Evolutionary conservation across 176 grass and related monocot genomes (phyloP), one percentile per base, ranked within the genome.

Genomic region (Carex cristatella): DNA sequence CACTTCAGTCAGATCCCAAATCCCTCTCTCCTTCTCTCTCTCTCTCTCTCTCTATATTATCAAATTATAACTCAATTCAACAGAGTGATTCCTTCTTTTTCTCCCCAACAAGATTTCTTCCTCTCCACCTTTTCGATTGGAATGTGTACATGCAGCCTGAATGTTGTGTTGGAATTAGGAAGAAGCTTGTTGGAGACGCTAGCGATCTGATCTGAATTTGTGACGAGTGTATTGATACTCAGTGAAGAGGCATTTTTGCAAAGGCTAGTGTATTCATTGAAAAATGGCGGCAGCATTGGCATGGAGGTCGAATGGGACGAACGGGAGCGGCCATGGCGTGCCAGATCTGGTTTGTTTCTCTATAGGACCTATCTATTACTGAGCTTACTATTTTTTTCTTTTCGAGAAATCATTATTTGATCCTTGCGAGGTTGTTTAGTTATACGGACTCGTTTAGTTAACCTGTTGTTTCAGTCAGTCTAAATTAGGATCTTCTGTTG

Each of bases 231-330:
- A 35, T 65, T 83, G 19, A 16, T 19, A 48, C n/a, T 65, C 35
- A 67, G 61, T 48, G 7, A 14, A 54, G 59, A 69, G 81, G 38
- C 42, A 68, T 54, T 88, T 40, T 31, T 8, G 5, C 28, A 61
- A 77, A 14, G 28, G 37, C 61, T 79, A 16, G 46, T 86, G 74
- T 8, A 18, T 48, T 15, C 86, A 42, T 42, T 87, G 87, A 68
- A 87, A 85, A 13, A 93, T 98, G 95, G 89, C 95, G 51, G 85
- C 97, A 8, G 23, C 95, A 79, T 48, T 98, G 78, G 85, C 93
- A 78, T 98, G 95, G 95, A 84, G 93, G 86, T 92, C 90, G 79
- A 98, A 88, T 54, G 93, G 93, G 40, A 85, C 86, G 44, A 98
- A 95, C 54, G 92, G 95, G 11, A 30, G 84, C 63, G 86, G 83